These are phyloP conservation scores for Durotheca rogersii DNA, from an alignment of 495 filamentous ascomycete genomes.

Conservation along the genomic window DNA sequence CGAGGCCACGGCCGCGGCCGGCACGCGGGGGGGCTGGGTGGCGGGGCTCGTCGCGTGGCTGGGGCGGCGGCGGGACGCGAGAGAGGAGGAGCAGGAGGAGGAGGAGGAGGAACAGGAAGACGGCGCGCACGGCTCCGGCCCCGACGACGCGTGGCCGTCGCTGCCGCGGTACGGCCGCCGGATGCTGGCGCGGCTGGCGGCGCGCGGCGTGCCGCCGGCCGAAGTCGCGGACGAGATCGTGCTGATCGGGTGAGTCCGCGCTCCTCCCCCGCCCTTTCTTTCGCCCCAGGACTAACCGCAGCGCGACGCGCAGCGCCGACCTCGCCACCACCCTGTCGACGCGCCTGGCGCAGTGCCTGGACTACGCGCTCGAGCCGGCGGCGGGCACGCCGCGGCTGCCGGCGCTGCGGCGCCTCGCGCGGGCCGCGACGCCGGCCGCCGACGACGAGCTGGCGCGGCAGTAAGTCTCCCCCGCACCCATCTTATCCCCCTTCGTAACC, in stretches of 20 bases:
- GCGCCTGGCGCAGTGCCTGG: conserved; percentile 68
- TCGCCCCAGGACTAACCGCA: conserved; percentile 66
- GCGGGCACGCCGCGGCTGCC: conserved; percentile 55
- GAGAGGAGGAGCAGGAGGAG: conserved; percentile 5
- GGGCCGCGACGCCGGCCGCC: conserved; percentile 25
- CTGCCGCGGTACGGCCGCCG: conserved; percentile 67
- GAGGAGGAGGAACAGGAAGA: conserved; percentile 49
- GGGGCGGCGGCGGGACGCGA: conserved; percentile 14
- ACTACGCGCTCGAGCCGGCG: conserved; percentile 70
- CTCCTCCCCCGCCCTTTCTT: too few relatives aligned
- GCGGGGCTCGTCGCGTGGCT: conserved; percentile 50
- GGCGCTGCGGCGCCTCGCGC: conserved; percentile 55
- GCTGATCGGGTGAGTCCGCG: conserved; percentile 51
- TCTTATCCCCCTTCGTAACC: not conserved
- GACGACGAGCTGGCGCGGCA: conserved; percentile 34
- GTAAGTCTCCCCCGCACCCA: conserved; percentile 20
- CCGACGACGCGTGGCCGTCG: conserved; percentile 46
- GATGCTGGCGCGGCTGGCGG: conserved; percentile 62
- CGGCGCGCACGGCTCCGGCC: not conserved
- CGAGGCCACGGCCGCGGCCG: conserved; percentile 61
- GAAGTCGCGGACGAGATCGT: conserved; percentile 67
- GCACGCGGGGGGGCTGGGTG: conserved; percentile 57
- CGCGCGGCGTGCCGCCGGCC: conserved; percentile 57
- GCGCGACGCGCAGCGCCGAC: conserved; percentile 38
- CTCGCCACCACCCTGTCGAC: conserved; percentile 18